Conservation (phyloP, 805 yeast genomes). For the Yarrowia sp. region DNA sequence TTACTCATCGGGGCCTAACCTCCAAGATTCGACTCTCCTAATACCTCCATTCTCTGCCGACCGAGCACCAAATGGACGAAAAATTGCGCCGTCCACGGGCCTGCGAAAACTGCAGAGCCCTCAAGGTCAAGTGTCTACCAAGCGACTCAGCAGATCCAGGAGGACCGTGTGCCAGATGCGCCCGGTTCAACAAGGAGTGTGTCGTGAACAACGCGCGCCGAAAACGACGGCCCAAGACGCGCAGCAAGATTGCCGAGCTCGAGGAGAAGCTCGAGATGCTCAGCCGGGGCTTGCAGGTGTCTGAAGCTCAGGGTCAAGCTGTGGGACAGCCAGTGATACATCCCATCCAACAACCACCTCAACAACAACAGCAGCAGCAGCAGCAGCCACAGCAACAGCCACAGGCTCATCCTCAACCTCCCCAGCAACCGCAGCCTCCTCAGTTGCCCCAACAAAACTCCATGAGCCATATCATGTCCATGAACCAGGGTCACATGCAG, state of each 20-base stretch:
- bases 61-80: constrained; percentile 8
- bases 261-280: constrained; percentile 36
- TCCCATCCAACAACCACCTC: background rate
- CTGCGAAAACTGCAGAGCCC: constrained; percentile 66
- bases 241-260: constrained; percentile 41
- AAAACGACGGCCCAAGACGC: constrained; percentile 56
- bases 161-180: constrained; percentile 77
- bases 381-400: background rate
- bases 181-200: constrained; percentile 67
- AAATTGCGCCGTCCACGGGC: constrained; percentile 44
- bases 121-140: constrained; percentile 86
- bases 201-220: constrained; percentile 69
- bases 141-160: constrained; percentile 62
- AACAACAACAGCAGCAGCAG: background rate
- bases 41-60: background rate
- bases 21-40: too few species aligned
- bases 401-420: background rate
- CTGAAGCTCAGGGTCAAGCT: background rate
- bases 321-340: background rate
- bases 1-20: constrained; percentile 18
- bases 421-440: background rate
- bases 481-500: constrained; percentile 1
- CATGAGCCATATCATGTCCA: constrained; percentile 6
- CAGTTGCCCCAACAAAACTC: background rate
- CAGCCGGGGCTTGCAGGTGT: constrained; percentile 11